A percentile compares a stretch with the other conserved stretches of the same genome.
Conservation (phyloP, 305 asterid genomes). For the Fraxinus angustifolia region DNA sequence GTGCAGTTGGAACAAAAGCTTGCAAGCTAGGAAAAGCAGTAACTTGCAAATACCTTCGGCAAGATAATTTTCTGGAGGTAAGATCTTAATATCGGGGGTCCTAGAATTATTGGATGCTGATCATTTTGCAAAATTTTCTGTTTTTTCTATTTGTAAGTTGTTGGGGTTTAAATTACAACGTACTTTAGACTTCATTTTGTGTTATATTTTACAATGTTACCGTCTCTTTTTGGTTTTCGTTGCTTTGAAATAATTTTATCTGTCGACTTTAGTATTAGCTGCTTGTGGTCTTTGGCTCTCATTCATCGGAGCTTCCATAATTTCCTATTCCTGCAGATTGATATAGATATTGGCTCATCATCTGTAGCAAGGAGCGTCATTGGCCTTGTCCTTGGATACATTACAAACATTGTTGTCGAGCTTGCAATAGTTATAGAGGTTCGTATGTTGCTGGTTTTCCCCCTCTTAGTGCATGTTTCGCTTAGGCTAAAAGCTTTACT, state of each 20-base stretch:
- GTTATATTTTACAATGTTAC: neutral
- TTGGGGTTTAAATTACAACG: slow-evolving; percentile 1
- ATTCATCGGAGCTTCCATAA: slow-evolving; percentile 4
- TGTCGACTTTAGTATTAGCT: slow-evolving; percentile 7
- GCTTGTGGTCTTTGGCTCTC: slow-evolving; percentile 5
- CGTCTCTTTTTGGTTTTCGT: slow-evolving; percentile 1
- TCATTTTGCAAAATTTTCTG: neutral
- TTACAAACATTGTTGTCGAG: slow-evolving; percentile 91
- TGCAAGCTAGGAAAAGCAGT: slow-evolving; percentile 97
- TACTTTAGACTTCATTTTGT: neutral
- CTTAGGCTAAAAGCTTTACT: neutral
- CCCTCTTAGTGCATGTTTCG: slow-evolving; percentile 10
- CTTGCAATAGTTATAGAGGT: slow-evolving; percentile 96
- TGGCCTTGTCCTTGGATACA: slow-evolving; percentile 93
- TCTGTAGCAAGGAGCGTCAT: slow-evolving; percentile 95
- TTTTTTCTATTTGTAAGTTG: neutral
- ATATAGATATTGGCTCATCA: slow-evolving; percentile 97
- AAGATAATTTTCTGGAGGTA: slow-evolving; percentile 97
- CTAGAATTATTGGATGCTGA: slow-evolving; percentile 4
- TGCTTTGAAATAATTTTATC: slow-evolving; percentile 3
- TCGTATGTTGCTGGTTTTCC: slow-evolving; percentile 18
- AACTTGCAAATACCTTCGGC: slow-evolving; percentile 85
- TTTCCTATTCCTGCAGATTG: slow-evolving; percentile 59
- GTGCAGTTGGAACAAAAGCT: slow-evolving; percentile 98
- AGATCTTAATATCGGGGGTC: slow-evolving; percentile 16